Conservation (phyloP, 805 yeast species). For the Myxozyma lipomycoides region DNA sequence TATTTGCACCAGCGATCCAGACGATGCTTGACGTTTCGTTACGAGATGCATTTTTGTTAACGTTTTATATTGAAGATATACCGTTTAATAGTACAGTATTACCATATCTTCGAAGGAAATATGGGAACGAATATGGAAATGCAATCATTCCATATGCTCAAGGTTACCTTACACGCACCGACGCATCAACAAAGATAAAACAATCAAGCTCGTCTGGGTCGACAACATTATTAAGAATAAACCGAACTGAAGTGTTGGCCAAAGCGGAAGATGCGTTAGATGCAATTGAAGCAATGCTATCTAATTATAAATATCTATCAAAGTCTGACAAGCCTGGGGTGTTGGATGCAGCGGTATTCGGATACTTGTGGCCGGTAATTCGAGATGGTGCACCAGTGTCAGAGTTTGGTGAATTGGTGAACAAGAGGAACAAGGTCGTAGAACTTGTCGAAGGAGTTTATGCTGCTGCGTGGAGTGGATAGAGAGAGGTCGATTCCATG, state of each 20-base stretch:
- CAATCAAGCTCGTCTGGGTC: conserved; percentile 1
- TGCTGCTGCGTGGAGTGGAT: background rate
- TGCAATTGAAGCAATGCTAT: conserved; percentile 10
- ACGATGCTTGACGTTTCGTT: conserved; percentile 10
- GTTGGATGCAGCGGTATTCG: conserved; percentile 19
- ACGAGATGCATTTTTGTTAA: conserved; percentile 17
- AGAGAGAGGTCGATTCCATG: no score
- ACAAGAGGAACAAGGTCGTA: background rate
- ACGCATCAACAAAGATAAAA: conserved; percentile 2
- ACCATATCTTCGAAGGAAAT: background rate
- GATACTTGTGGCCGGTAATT: conserved; percentile 11
- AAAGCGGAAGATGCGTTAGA: conserved; percentile 23
- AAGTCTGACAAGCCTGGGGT: conserved; percentile 6
- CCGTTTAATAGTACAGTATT: conserved; percentile 7
- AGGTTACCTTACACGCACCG: background rate
- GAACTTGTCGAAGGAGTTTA: background rate
- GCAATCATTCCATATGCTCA: conserved; percentile 1
- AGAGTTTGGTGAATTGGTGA: background rate
- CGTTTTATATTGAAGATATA: conserved; percentile 6
- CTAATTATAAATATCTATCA: background rate
- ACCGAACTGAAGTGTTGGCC: background rate
- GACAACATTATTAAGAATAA: background rate
- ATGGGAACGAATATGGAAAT: background rate
- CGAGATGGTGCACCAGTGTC: background rate
- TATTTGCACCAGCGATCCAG: conserved; percentile 3